These are phyloP conservation scores for Russula abietina DNA, from an alignment of 768 basidiomycete species.

Conservation along the genomic window DNA sequence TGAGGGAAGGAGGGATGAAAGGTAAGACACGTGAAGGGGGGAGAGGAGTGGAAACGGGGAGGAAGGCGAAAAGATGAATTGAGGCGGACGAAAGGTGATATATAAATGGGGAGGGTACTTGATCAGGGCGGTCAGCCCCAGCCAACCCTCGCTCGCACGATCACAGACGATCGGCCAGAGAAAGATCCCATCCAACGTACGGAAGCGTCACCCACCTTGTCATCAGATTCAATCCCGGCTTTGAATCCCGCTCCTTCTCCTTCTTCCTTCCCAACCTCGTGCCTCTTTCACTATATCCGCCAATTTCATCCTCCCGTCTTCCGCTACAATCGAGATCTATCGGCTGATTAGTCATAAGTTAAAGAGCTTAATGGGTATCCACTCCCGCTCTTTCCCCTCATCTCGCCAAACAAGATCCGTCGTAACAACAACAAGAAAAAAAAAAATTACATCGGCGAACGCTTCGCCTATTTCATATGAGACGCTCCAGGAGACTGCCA, in stretches of 20 bases:
- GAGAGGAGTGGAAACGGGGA: conserved; percentile 30
- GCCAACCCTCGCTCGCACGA: conserved; percentile 46
- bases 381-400: conserved; percentile 27
- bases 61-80: conserved; percentile 29
- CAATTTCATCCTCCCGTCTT: conserved; percentile 39
- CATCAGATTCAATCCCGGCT: conserved; percentile 27
- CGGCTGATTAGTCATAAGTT: conserved; percentile 37
- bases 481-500: neutral
- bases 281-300: conserved; percentile 38
- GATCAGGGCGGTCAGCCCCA: conserved; percentile 35
- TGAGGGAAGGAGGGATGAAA: conserved; percentile 30
- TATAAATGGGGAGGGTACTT: conserved; percentile 35
- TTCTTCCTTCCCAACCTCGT: conserved; percentile 50
- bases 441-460: neutral
- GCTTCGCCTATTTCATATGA: conserved; percentile 14
- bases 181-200: conserved; percentile 26
- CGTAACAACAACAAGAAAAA: neutral
- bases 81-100: conserved; percentile 25
- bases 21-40: conserved; percentile 28
- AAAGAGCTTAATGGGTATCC: conserved; percentile 40
- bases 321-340: conserved; percentile 39
- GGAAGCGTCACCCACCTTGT: conserved; percentile 26
- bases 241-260: conserved; percentile 33
- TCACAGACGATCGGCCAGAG: conserved; percentile 54
- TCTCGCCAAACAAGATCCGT: conserved; percentile 12